Conservation (phyloP, 1,284 basidiomycete species). For the Ustilago curta region DNA sequence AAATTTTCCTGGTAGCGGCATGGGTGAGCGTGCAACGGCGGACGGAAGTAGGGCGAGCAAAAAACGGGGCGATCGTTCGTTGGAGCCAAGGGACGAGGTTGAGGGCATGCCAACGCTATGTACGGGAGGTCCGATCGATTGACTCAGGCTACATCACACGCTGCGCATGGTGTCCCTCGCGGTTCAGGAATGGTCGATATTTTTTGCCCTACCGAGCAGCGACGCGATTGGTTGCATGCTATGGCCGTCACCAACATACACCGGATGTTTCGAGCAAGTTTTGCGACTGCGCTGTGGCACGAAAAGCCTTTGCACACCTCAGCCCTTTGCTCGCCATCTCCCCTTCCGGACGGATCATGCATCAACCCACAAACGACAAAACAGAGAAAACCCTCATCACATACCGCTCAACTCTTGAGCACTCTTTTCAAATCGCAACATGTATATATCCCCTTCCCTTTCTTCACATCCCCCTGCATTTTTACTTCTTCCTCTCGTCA, state of each 20-base stretch:
- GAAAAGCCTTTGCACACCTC: neutral
- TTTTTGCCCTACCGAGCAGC: neutral
- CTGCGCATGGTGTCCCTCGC: too few species aligned
- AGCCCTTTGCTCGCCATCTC: neutral
- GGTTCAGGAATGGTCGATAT: too few species aligned
- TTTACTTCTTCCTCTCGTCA: neutral
- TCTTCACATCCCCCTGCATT: slow-evolving; percentile 1
- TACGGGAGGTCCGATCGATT: too few species aligned
- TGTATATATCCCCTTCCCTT: neutral
- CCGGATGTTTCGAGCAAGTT: neutral
- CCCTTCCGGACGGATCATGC: slow-evolving; percentile 10
- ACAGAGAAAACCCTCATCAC: slow-evolving; percentile 7
- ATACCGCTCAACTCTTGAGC: slow-evolving; percentile 8
- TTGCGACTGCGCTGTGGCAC: neutral
- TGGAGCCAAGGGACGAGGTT: neutral
- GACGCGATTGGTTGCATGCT: slow-evolving; percentile 1
- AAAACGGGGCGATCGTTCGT: neutral
- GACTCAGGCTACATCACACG: too few species aligned
- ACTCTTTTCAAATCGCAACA: neutral
- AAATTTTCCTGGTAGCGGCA: slow-evolving; percentile 5
- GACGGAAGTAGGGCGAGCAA: neutral
- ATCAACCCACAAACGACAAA: neutral
- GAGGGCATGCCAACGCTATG: neutral
- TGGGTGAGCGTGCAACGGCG: neutral
- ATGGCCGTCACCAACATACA: slow-evolving; percentile 1